Evolutionary conservation across 2,329 filamentous ascomycete genomes (phyloP), one percentile per base, ranked within the genome.

Genomic region (Aspergillus unguis): DNA sequence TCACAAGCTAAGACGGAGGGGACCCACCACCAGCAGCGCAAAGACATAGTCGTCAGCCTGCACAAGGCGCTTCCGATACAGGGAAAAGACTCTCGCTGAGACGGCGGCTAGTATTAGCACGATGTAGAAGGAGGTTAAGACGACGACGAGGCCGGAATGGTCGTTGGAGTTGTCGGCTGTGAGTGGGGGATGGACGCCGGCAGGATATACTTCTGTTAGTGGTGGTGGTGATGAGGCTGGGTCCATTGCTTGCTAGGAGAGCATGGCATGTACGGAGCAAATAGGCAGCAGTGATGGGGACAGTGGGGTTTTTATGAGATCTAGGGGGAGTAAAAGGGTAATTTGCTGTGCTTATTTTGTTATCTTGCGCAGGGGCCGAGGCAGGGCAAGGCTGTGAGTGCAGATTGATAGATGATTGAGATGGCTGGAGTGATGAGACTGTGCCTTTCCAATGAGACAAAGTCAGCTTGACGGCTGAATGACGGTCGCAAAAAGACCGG

Each of bases 141-240:
- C 72, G 5, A 71, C 61, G 17, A 78, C 62, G 25, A 76, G 54
- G 10, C 72, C 74, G 38, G 70, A 66, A 50, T 75, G 71, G 55
- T 77, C 66, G 25, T 65, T 60, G n/a, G 59, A 41, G 6, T 66
- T 72, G 45, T 75, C 61, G 42, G 62, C 59, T 17, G 68, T 65
- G 32, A 75, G 61, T 3, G 74, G 72, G 38, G 67, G 54, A n/a
- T 64, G 61, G 6, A 65, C 48, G 10, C 60, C 59, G 6, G 55
- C 44, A 6, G 62, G 61, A 7, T 63, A 54, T 17, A 17, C 17
- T 17, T 17, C 17, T 17, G 1, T 48, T 53, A 45, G 38, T 44
- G 33, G 38, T 29, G 28, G n/a, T 43, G 3, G 46, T 36, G 29
- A 28, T 32, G 44, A n/a, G n/a, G 33, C 11, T 17, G 11, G 33